Evolutionary conservation across 2,329 filamentous ascomycete genomes (phyloP), one percentile per base, ranked within the genome.

Genomic region (Pseudopyrenochaeta lycopersici): DNA sequence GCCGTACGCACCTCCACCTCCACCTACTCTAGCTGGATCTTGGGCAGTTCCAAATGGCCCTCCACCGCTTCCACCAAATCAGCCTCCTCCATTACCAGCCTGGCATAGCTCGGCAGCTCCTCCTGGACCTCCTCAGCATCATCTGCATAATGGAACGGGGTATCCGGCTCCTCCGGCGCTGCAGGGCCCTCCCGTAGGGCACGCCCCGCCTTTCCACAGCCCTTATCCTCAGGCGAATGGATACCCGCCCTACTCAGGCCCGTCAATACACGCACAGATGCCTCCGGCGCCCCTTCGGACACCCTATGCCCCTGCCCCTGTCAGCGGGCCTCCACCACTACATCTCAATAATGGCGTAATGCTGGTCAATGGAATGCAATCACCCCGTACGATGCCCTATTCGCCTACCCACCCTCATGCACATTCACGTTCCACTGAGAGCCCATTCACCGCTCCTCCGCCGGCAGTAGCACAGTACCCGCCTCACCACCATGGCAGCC

Each of bases 361-460:
- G 54, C 60, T 74, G 49, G 62, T 63, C 27, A 77, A 77, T 49
- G 74, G 77, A 31, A 62, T 77, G 60, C 70, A 71, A 36, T 76
- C 76, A 20, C 73, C 76, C 21, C 76, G 67, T 42, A 57, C 52
- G 21, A 58, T 73, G 49, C 70, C 72, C 1, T 72, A 73, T 21
- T 76, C 76, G 12, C 74, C 70, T 41, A 75, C 72, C 7, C 70
- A 74, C 48, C 64, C 66, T 46, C 71, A 72, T 38, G 64, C 63
- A 40, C 63, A 76, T 52, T 70, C 74, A 47, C 69, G 74, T 9
- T 70, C 71, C 27, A 72, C 68, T 1, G 73, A 75, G 45, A 75
- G 70, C 31, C 72, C 73, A 4, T 77, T 69, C 21, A 65, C 60
- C 30, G 72, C 62, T 10, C 70, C 71, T 18, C 66, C 70, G 11